Evolutionary conservation across 2,329 filamentous ascomycete species (phyloP).

Genomic region (Xenoacremonium recifei): DNA sequence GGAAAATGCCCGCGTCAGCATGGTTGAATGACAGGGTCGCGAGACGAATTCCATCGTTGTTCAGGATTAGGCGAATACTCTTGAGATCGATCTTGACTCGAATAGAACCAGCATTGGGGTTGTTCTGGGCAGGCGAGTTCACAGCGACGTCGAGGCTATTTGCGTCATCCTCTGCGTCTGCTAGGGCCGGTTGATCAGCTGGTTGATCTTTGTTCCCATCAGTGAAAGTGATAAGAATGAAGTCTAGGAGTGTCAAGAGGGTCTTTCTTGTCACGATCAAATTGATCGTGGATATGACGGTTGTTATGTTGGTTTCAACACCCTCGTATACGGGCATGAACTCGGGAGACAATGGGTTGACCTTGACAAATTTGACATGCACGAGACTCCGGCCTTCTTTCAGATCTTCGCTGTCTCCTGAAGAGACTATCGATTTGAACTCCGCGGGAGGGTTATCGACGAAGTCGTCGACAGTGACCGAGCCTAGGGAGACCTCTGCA

Average conservation of each 20-base stretch:
- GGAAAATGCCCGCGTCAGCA: slow-evolving; percentile 85
- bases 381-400: slow-evolving; percentile 79
- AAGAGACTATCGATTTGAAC: slow-evolving; percentile 97
- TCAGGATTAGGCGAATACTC: slow-evolving; percentile 89
- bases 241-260: slow-evolving; percentile 87
- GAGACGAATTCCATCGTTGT: slow-evolving; percentile 94
- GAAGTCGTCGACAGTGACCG: slow-evolving; percentile 88
- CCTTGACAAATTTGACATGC: slow-evolving; percentile 82
- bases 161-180: slow-evolving; percentile 31
- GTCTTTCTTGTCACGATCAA: slow-evolving; percentile 92
- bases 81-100: slow-evolving; percentile 92
- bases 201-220: slow-evolving; percentile 49
- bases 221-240: slow-evolving; percentile 89
- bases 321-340: slow-evolving; percentile 91
- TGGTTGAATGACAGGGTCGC: slow-evolving; percentile 92
- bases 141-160: slow-evolving; percentile 39
- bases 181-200: slow-evolving; percentile 33
- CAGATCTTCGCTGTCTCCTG: slow-evolving; percentile 69
- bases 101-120: slow-evolving; percentile 65
- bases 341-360: slow-evolving; percentile 88
- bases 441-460: slow-evolving; percentile 85
- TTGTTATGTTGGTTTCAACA: slow-evolving; percentile 88
- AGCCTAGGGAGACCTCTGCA: slow-evolving; percentile 84
- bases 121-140: slow-evolving; percentile 32
- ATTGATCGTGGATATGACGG: slow-evolving; percentile 93